Base-by-base conservation (phyloP, 441 rosid species). In the Adansonia rubrostipa region DNA sequence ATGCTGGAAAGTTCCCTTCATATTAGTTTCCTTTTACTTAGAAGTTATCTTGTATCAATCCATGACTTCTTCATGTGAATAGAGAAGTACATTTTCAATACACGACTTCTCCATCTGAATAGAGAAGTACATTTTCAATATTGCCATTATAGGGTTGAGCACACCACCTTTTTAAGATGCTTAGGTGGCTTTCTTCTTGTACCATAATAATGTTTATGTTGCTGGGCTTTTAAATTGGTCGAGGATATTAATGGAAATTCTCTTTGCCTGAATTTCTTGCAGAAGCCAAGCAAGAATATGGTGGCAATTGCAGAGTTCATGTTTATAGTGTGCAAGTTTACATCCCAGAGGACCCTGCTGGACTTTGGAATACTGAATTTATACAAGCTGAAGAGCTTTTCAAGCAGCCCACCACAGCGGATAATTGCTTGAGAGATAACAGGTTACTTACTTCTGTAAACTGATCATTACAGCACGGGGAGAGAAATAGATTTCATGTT, bases 341-440 rank as follows among this genome's bases (percentile, higher is more conserved):
- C 77, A 84, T 92, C 66, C 98, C 99, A 22, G 88, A 85, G 78
- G 99, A 96, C 82, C 85, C 93, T 65, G 93, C 94, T 57, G 90
- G 85, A 3, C 85, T 96, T 71, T 91, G 98, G 97, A 96, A 91
- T 84, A 45, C 86, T 65, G 99, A 96, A 88, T 94, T 86, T 87
- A 82, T 94, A 24, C 98, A 96, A 88, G 92, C 99, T 66, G 95
- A 92, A 84, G 95, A 91, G 80, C 93, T 96, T 56, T 92, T 88
- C 79, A 85, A 79, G 83, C 91, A 89, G 90, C 90, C 92, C 15
- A 77, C 84, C 40, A 53, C 80, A 5, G 45, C 73, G 64, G 89
- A 87, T 65, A 92, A 96, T 89, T 96, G 97, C 85, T 90, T 92
- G 86, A 92, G 97, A 87, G 95, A 89, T 79, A 94, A 92, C 86